Evolutionary conservation across 1,284 basidiomycete genomes (phyloP).

Genomic region (Boletellus deceptivus): DNA sequence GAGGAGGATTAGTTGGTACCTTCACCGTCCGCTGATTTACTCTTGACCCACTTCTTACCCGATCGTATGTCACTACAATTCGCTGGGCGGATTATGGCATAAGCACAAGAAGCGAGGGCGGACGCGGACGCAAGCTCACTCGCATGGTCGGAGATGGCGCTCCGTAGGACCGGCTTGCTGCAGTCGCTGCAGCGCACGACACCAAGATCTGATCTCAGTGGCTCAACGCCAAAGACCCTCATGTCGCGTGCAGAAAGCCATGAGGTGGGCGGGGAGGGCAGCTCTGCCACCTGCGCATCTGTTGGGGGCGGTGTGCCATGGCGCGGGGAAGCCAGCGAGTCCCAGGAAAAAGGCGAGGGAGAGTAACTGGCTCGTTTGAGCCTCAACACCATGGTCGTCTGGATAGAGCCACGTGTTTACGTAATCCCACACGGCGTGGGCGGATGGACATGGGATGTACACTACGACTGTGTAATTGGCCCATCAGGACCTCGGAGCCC

Average conservation of each 20-base stretch:
- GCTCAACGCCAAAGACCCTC: constrained; percentile 80
- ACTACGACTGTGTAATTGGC: neutral
- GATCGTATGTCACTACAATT: constrained; percentile 35
- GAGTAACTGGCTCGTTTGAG: constrained; percentile 49
- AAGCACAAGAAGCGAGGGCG: neutral
- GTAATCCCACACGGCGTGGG: constrained; percentile 15
- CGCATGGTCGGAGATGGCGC: constrained; percentile 72
- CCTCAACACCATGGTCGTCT: constrained; percentile 51
- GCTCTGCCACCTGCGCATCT: constrained; percentile 38
- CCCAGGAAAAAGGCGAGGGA: constrained; percentile 57
- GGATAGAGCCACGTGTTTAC: constrained; percentile 13
- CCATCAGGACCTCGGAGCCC: constrained; percentile 52
- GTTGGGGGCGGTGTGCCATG: constrained; percentile 19
- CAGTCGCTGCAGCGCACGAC: constrained; percentile 79
- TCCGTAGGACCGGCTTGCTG: constrained; percentile 71
- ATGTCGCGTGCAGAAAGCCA: constrained; percentile 84
- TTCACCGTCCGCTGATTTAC: constrained; percentile 43
- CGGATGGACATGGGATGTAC: too few species aligned
- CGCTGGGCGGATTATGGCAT: constrained; percentile 16
- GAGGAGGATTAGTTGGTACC: constrained; percentile 31
- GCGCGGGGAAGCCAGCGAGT: constrained; percentile 40
- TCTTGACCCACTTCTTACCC: constrained; percentile 35
- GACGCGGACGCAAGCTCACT: constrained; percentile 45
- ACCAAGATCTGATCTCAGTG: constrained; percentile 67
- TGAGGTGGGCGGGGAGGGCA: constrained; percentile 70